A percentile compares a stretch with the other conserved stretches of the same genome.
phyloP scores from a whole-genome alignment of 2,329 filamentous ascomycete genomes.

The Bipolaris sorokiniana region DNA sequence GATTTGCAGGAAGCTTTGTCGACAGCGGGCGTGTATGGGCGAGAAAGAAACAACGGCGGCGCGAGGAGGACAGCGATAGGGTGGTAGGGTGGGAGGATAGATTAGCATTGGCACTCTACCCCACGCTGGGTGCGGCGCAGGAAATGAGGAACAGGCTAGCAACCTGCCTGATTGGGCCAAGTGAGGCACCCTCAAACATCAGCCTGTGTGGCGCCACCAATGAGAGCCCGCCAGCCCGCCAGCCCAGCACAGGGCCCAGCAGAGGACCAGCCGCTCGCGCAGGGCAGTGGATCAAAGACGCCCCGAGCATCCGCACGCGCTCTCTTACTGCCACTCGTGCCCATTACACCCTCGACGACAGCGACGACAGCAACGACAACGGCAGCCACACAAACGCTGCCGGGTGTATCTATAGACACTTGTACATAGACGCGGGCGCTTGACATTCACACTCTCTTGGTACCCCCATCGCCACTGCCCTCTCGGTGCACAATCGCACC shows the following conservation, averaged over 20 bases:
- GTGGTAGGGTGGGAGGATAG: slow-evolving; percentile 12
- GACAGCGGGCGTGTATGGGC: background rate
- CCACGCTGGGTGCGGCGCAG: slow-evolving; percentile 18
- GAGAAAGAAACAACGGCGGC: slow-evolving; percentile 5
- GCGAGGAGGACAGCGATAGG: slow-evolving; percentile 7
- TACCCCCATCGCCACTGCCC: slow-evolving; percentile 16
- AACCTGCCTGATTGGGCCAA: slow-evolving; percentile 23
- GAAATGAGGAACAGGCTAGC: slow-evolving; percentile 36
- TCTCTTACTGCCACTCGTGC: slow-evolving; percentile 16
- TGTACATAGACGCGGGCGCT: slow-evolving; percentile 33
- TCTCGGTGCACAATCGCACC: slow-evolving; percentile 28
- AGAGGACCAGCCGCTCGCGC: slow-evolving; percentile 21
- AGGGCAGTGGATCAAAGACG: slow-evolving; percentile 14
- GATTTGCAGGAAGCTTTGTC: background rate
- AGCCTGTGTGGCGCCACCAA: slow-evolving; percentile 18
- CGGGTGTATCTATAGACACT: no score
- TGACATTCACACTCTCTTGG: slow-evolving; percentile 28
- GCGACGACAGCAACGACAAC: background rate
- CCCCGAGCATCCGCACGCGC: slow-evolving; percentile 11
- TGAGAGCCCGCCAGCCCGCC: background rate
- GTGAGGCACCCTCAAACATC: slow-evolving; percentile 28
- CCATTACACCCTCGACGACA: background rate
- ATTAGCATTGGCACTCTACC: slow-evolving; percentile 28
- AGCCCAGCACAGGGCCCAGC: background rate
- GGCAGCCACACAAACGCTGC: background rate